A percentile compares a stretch with the other conserved stretches of the same genome.
phyloP scores from a whole-genome alignment of 192 early-diverging fungal species.

The Gaertneriomyces sp. region DNA sequence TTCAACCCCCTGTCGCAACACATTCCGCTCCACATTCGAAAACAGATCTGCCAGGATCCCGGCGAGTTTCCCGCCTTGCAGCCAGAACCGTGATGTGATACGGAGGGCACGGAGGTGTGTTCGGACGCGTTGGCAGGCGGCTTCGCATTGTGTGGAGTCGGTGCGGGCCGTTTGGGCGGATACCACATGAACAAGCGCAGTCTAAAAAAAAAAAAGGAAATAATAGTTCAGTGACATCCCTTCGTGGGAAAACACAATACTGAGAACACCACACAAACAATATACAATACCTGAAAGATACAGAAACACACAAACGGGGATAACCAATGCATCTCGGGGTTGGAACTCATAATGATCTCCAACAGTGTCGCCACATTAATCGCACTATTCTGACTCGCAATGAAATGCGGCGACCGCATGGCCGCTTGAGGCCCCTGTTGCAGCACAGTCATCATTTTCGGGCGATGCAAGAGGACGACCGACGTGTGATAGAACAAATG shows the following conservation, averaged over 20 bases:
- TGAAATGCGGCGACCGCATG: conserved; percentile 11
- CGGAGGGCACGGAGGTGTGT: conserved; percentile 20
- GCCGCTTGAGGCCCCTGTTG: conserved; percentile 7
- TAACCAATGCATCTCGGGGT: conserved; percentile 29
- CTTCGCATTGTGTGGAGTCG: conserved; percentile 2
- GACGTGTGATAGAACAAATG: conserved; percentile 26
- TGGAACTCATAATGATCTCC: conserved; percentile 21
- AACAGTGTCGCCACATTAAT: conserved; percentile 12
- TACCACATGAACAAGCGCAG: conserved; percentile 28
- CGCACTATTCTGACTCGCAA: conserved; percentile 16
- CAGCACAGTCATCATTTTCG: conserved; percentile 28
- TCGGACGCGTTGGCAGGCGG: conserved; percentile 9
- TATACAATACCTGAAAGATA: conserved; percentile 26
- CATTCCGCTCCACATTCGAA: conserved; percentile 16
- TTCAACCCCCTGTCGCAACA: too few relatives aligned
- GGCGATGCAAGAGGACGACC: conserved; percentile 24
- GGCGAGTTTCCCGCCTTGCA: conserved; percentile 18
- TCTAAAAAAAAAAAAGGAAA: too few relatives aligned
- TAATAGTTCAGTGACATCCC: too few relatives aligned
- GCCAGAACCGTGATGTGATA: conserved; percentile 21
- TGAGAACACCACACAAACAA: too few relatives aligned
- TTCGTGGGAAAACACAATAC: too few relatives aligned
- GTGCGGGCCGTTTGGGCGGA: conserved; percentile 28
- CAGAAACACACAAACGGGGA: conserved; percentile 35
- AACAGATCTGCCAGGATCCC: conserved; percentile 18